Evolutionary conservation across 306 rosid genomes (phyloP), one percentile per base, ranked within the genome.

Genomic region (Malus asiatica): DNA sequence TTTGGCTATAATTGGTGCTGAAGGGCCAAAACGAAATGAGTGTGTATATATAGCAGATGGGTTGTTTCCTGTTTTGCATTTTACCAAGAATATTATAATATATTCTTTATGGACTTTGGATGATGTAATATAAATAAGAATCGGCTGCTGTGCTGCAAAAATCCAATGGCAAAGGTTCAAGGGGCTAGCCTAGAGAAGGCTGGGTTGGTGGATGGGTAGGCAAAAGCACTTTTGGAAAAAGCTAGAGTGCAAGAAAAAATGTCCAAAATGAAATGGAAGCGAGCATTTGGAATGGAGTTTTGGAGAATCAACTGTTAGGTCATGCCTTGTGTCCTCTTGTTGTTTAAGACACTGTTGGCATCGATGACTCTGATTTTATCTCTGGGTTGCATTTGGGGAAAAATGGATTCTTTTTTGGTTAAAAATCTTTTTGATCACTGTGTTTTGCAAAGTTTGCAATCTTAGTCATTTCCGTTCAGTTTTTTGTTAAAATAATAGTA

Each of bases 281-380:
- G 87, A 48, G 96, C 82, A 73, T 79, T 95, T 95, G 97, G 97
- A 90, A 85, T 74, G 71, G 74, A 77, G 97, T 77, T 79, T 73
- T 67, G 87, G 80, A 77, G 97, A 92, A 89, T 88, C 88, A 83
- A 83, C 73, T 89, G 83, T 89, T 90, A 88, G 96, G 91, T 87
- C 84, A 85, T 89, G 88, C 90, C 85, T 85, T 84, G 81, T 86
- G 89, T 84, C 85, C 70, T 70, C 63, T 86, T 87, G 86, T 87
- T 87, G 82, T 83, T 83, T 83, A 77, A 76, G 76, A 53, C 72
- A 42, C 68, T 79, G 60, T 72, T 78, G 77, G 78, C 75, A 64
- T 79, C 65, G 64, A 71, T 62, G 68, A 48, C 71, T 51, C 72
- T 35, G 38, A 76, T 45, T 25, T 25, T 60, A 74, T 45, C 69